Base-by-base conservation (phyloP, 345 rosid genomes). In the Streptanthus diversifolius region DNA sequence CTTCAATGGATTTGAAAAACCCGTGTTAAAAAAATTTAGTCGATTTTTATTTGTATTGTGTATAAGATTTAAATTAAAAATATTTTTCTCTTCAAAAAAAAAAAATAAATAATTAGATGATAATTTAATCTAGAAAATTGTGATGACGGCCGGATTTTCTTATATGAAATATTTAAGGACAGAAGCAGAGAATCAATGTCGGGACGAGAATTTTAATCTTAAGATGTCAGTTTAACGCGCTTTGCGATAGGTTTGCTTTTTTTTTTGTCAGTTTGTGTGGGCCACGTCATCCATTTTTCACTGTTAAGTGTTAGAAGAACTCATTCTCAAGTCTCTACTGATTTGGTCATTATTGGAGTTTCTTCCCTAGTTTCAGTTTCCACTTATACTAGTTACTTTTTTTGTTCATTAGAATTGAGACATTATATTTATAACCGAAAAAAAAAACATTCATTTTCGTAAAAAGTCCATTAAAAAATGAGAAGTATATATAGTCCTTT, bases 171-270 rank as follows among this genome's bases (percentile, higher is more conserved):
- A 76, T 32, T 14, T 40, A 69, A 61, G 58, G 53, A 54, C 75
- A 70, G 75, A 70, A 45, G 59, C 66, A 70, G 71, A 70, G 71
- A 70, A 76, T 76, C 80, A 55, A 63, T 76, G 80, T 76, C 76
- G 72, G 71, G 36, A 70, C 60, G 70, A 63, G 59, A 14, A 59
- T 49, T 52, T 51, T 40, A 59, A 75, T 68, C 61, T 67, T 41
- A 67, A 49, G 74, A 40, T 30, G 59, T 30, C 57, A 61, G 49
- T 44, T 75, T 43, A 57, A 61, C 74, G 63, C 63, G 64, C 71
- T 30, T 64, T 36, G 66, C 54, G 67, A 70, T 76, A 70, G 44
- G 29, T 0, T 36, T 71, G 7, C 70, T 76, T 70, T 69, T 70
- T 76, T 70, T 69, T 70, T 45, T 63, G 76, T 76, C 80, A 76